These are phyloP conservation scores for Ganoderma meredithae DNA, from an alignment of 1,284 basidiomycete species.

Conservation along the genomic window DNA sequence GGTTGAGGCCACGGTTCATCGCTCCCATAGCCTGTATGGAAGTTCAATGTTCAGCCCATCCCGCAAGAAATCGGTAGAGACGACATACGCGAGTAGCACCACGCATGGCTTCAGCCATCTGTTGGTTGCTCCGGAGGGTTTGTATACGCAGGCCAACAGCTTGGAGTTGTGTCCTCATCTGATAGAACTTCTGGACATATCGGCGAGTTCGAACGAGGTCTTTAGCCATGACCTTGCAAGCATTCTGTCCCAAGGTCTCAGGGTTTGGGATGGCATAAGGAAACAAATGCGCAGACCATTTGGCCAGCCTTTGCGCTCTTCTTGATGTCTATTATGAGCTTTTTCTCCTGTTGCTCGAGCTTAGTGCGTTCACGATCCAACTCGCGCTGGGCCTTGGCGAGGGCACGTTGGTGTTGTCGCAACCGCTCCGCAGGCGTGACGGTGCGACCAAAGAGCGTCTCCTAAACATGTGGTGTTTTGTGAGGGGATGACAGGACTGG, in stretches of 20 bases:
- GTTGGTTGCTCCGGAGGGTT: slow-evolving; percentile 95
- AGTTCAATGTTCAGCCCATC: background rate
- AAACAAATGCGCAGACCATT: slow-evolving; percentile 66
- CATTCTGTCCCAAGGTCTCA: slow-evolving; percentile 64
- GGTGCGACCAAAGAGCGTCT: slow-evolving; percentile 92
- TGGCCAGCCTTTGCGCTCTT: slow-evolving; percentile 96
- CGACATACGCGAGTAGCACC: slow-evolving; percentile 89
- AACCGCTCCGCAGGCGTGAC: slow-evolving; percentile 96
- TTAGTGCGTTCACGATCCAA: slow-evolving; percentile 95
- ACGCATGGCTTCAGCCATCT: slow-evolving; percentile 99
- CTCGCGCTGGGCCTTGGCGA: slow-evolving; percentile 97
- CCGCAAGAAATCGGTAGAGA: background rate
- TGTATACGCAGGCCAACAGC: slow-evolving; percentile 97
- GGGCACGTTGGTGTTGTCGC: slow-evolving; percentile 93
- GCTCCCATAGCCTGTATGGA: slow-evolving; percentile 89
- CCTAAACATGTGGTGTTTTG: slow-evolving; percentile 53
- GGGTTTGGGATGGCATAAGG: slow-evolving; percentile 22
- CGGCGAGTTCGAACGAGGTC: slow-evolving; percentile 95
- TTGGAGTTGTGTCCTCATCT: slow-evolving; percentile 98
- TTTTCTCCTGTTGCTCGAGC: slow-evolving; percentile 96
- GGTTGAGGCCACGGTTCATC: slow-evolving; percentile 96
- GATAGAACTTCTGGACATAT: slow-evolving; percentile 98
- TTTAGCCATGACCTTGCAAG: slow-evolving; percentile 99
- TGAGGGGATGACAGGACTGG: background rate
- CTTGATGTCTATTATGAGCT: slow-evolving; percentile 93